Evolutionary conservation across 345 rosid genomes (phyloP), one percentile per base, ranked within the genome.

Genomic region (Salix caprea): DNA sequence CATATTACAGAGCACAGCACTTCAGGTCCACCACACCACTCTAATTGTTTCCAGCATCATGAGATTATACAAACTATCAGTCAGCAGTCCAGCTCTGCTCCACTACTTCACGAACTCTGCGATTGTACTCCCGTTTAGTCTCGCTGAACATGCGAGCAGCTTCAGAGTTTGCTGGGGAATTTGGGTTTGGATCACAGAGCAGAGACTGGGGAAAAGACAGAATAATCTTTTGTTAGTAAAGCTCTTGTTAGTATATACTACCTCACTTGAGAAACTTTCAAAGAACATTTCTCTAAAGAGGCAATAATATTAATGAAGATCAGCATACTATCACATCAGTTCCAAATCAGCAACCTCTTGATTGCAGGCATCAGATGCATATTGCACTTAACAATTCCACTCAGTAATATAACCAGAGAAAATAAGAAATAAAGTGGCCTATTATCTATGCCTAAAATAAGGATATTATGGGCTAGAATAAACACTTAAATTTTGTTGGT

Each of bases 61-160:
- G 39, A 32, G 39, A 37, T 36, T 40, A 15, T 26, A 21, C 23
- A 28, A 11, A 58, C 62, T 23, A 46, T 58, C 15, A 94, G 77
- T 94, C 98, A 11, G 98, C 96, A 60, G 96, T 94, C 98, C 97
- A 91, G 82, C 97, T 91, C 85, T 92, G 97, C 87, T 92, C 96
- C 4, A 92, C 97, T 66, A 94, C 87, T 83, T 92, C 98, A 1
- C 96, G 88, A 34, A 94, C 92, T 83, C 94, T 87, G 83, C 97
- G 82, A 80, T 94, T 94, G 91, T 94, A 92, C 72, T 94, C 97
- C 0, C 97, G 97, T 83, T 91, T 93, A 85, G 90, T 93, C 85
- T 91, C 97, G 2, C 97, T 93, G 75, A 91, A 95, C 99, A 95
- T 91, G 69, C 99, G 81, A 23, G 97, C 99, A 74, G 99, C 99